Conservation (phyloP, 169 alveolate genomes). For the Plasmodium ovale region DNA sequence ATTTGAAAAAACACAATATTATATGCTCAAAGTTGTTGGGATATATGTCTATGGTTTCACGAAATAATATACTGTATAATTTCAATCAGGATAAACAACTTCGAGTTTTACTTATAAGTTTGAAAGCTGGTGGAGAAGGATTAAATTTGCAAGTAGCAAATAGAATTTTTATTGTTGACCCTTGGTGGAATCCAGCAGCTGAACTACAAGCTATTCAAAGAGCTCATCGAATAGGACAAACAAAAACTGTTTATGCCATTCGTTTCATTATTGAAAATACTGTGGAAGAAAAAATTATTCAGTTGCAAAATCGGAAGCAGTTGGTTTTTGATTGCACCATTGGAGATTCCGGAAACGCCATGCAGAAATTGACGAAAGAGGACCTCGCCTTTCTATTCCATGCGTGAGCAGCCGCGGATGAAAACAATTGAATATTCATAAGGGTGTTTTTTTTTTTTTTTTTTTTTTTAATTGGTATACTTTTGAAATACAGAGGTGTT, state of each 20-base stretch:
- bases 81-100: slow-evolving; percentile 88
- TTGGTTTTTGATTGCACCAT: slow-evolving; percentile 93
- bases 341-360: slow-evolving; percentile 86
- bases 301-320: slow-evolving; percentile 93
- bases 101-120: slow-evolving; percentile 90
- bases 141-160: slow-evolving; percentile 97
- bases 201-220: slow-evolving; percentile 98
- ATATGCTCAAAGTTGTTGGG: slow-evolving; percentile 88
- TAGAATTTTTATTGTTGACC: slow-evolving; percentile 96
- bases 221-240: slow-evolving; percentile 97
- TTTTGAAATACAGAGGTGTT: no score
- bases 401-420: slow-evolving; percentile 26
- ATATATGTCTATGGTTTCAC: slow-evolving; percentile 83
- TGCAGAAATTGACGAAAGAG: slow-evolving; percentile 89
- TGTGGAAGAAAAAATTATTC: slow-evolving; percentile 97
- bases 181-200: slow-evolving; percentile 99
- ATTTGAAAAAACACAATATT: slow-evolving; percentile 85
- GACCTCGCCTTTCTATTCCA: slow-evolving; percentile 91
- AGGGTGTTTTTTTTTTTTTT: no score
- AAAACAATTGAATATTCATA: no score
- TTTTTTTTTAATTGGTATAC: no score
- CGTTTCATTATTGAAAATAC: slow-evolving; percentile 95
- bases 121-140: slow-evolving; percentile 99
- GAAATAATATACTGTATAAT: slow-evolving; percentile 88
- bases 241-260: slow-evolving; percentile 93